Base-by-base conservation (phyloP, 2,329 filamentous ascomycete species). In the Sclerotinia borealis region DNA sequence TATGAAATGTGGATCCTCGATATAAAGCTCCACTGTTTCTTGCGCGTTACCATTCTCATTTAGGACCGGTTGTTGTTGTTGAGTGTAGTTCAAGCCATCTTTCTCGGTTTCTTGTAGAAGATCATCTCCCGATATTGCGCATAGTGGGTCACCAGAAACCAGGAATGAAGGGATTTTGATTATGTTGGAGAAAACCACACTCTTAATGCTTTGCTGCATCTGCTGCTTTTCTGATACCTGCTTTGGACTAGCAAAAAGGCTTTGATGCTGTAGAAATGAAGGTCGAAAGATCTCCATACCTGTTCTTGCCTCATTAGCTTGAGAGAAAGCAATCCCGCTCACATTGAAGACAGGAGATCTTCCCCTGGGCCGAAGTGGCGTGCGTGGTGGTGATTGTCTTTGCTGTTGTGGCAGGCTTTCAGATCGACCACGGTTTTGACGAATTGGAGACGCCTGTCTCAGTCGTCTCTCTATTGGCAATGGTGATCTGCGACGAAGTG, bases 1-100 rank as follows among this genome's bases (percentile, higher is more conserved):
- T 2, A 70, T 68, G 29, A 71, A 71, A 51, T 68, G 49, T 5
- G 69, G 69, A 60, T 70, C 69, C 5, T 65, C 64, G n/a, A 70
- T 56, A n/a, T 56, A 29, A 15, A 56, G 17, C 6, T 50, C 47
- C 25, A 47, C 50, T 3, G 36, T 29, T 11, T 39, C 52, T 58
- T 41, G 31, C 19, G 9, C 13, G 19, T 45, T n/a, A 4, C 6
- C 4, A 48, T 3, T 25, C 4, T 27, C 9, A 5, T n/a, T 34
- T n/a, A 11, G 7, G 19, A 22, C 25, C 15, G 11, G n/a, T 48
- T 45, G 13, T 15, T 59, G 49, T 11, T 11, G 49, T 51, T 61
- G 54, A 19, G 19, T 25, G 25, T 43, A 34, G 25, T 22, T 25
- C 7, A 48, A 54, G 11, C 25, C 10, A 36, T 37, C 36, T 7